A percentile compares a stretch with the other conserved stretches of the same genome.
Conservation (phyloP, 2,329 filamentous ascomycete species). For the Tolypocladium ovalisporum region DNA sequence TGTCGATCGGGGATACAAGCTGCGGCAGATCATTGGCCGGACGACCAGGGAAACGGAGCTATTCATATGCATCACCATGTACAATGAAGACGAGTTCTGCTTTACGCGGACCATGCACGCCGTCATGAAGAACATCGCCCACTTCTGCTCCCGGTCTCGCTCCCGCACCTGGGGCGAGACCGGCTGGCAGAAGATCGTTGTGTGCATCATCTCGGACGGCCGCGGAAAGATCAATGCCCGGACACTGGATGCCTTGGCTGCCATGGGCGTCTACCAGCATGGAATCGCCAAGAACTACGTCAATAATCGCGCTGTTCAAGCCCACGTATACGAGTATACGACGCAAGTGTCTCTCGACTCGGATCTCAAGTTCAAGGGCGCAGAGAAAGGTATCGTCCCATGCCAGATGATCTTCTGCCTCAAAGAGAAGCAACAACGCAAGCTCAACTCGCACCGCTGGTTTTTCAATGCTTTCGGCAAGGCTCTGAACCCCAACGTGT, state of each 20-base stretch:
- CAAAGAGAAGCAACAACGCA: conserved; percentile 96
- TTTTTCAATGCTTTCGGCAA: conserved; percentile 98
- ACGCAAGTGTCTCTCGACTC: conserved; percentile 94
- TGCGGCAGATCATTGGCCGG: conserved; percentile 79
- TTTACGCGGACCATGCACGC: conserved; percentile 98
- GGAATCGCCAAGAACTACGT: conserved; percentile 98
- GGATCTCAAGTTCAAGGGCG: conserved; percentile 96
- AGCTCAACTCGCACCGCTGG: conserved; percentile 97
- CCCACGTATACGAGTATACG: conserved; percentile 97
- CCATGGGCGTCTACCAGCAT: conserved; percentile 96
- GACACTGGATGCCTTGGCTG: conserved; percentile 86
- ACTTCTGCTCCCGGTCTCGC: conserved; percentile 87
- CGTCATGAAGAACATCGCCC: conserved; percentile 94
- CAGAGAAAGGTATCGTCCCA: conserved; percentile 96
- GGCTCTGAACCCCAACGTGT: conserved; percentile 88
- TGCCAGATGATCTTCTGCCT: conserved; percentile 98
- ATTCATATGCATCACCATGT: conserved; percentile 97
- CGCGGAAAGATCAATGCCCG: conserved; percentile 82
- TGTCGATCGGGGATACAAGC: conserved; percentile 75
- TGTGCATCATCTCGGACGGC: conserved; percentile 92
- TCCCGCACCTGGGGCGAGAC: conserved; percentile 94
- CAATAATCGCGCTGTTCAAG: conserved; percentile 89
- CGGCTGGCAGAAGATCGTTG: conserved; percentile 98
- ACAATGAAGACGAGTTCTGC: conserved; percentile 94
- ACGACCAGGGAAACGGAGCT: conserved; percentile 85